Evolutionary conservation across 108 stramenopile genomes (phyloP), one percentile per base, ranked within the genome.

Genomic region (Cyclotella kingstonii): DNA sequence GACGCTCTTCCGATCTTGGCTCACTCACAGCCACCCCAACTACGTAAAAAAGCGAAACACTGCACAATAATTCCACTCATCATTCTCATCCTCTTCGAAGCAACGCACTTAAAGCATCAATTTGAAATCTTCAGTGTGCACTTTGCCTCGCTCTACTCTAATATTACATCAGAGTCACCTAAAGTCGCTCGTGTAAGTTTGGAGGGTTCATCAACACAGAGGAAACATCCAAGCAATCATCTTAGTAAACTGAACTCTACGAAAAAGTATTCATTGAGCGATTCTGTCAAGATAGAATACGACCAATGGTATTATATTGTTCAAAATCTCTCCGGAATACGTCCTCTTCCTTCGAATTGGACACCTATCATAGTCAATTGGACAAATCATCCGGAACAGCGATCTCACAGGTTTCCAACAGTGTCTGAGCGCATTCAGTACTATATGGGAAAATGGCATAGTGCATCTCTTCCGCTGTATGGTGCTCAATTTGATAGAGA

Each of bases 371-470:
- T 54, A 12, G 36, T 70, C 11, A 42, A 70, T 46, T 70, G 75
- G 75, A 44, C 43, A 7, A 18, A 54, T 39, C 75, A 76, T 29
- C 54, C 63, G 3, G 51, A 14, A 42, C 8, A 47, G 17, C 34
- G 75, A 49, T 50, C 54, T 5, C 29, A 76, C 41, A 63, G 75
- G 14, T 76, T 76, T 34, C 75, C 75, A 15, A 38, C 34, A 22
- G 63, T 63, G 7, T 48, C 33, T 5, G 69, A 70, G 52, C 22
- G 75, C 18, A 62, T 71, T 11, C 23, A 66, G 36, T 76, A 76
- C 41, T 76, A 76, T 42, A 76, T 76, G 75, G 75, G 75, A 42
- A 56, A 23, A 46, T 76, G 75, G 75, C 33, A 71, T 53, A 60
- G 71, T 66, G 17, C 54, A 14, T 52, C 66, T 21, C 44, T 68